Conservation (phyloP, 2,329 filamentous ascomycete genomes). For the Scorias spongiosa region DNA sequence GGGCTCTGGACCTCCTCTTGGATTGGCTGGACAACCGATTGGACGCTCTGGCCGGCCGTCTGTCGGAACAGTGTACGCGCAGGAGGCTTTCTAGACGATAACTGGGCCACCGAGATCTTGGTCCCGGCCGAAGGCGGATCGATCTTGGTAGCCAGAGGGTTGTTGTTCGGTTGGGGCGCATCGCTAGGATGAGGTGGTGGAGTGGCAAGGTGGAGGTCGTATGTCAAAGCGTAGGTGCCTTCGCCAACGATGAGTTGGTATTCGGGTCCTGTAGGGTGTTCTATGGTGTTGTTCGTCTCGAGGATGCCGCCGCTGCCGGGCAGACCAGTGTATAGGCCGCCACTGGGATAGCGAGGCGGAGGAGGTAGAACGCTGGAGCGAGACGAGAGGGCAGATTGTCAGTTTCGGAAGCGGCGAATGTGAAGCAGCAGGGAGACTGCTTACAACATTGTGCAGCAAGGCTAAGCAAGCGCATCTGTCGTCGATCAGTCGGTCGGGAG, state of each 20-base stretch:
- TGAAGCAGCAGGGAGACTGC: neutral
- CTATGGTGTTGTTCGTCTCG: conserved; percentile 85
- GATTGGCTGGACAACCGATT: conserved; percentile 25
- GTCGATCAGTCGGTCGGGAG: too few species aligned
- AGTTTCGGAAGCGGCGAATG: neutral
- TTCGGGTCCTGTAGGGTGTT: conserved; percentile 65
- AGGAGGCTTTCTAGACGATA: conserved; percentile 40
- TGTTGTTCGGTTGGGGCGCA: conserved; percentile 70
- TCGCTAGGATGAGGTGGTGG: conserved; percentile 93
- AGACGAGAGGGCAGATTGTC: neutral
- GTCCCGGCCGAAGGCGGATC: conserved; percentile 75
- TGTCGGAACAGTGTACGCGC: conserved; percentile 27
- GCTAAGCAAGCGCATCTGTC: neutral
- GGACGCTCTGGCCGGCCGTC: conserved; percentile 24
- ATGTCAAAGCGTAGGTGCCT: conserved; percentile 81
- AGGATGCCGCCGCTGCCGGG: conserved; percentile 59
- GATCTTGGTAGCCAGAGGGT: conserved; percentile 74
- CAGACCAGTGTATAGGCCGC: conserved; percentile 50
- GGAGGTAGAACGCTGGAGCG: conserved; percentile 10
- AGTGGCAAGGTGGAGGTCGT: conserved; percentile 82
- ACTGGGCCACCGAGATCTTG: conserved; percentile 61
- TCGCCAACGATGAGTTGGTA: conserved; percentile 88
- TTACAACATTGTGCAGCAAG: conserved; percentile 6
- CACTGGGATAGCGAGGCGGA: conserved; percentile 53
- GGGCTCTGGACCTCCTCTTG: conserved; percentile 32